phyloP scores from a whole-genome alignment of 31 red algal genomes.

The Odonthalia washingtoniensis region DNA sequence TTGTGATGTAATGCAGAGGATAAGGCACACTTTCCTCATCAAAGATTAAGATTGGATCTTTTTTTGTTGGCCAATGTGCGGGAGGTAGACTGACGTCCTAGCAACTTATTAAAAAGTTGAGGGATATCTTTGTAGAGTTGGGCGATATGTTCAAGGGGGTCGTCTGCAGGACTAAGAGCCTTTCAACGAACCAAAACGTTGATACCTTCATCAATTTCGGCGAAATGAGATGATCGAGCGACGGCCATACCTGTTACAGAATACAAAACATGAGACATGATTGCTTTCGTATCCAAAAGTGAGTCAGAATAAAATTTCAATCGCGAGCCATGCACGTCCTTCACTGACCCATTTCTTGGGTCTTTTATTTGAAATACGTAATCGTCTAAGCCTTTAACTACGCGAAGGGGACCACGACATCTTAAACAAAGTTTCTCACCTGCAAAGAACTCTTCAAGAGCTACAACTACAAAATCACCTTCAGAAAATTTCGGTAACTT shows the following conservation, averaged over 20 bases:
- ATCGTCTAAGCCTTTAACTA: conserved; percentile 14
- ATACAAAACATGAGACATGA: conserved; percentile 7
- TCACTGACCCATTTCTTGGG: conserved; percentile 14
- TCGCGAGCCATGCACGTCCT: not conserved
- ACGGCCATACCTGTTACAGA: not conserved
- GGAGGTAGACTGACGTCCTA: not conserved
- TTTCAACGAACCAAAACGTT: not conserved
- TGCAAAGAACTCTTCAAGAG: not conserved
- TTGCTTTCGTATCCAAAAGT: not conserved
- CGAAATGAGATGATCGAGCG: not conserved
- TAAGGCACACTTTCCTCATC: not conserved
- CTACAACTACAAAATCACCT: too few species aligned
- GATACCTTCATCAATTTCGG: not conserved
- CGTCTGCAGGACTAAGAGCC: not conserved
- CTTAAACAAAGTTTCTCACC: conserved; percentile 10
- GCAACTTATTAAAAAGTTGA: not conserved
- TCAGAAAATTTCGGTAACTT: conserved; percentile 30
- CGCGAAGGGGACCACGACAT: conserved; percentile 14
- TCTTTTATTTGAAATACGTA: conserved; percentile 41
- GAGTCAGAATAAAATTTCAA: conserved; percentile 17
- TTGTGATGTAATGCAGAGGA: too few species aligned
- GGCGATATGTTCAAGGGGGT: not conserved
- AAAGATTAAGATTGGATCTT: not conserved
- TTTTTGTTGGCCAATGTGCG: not conserved
- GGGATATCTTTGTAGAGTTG: conserved; percentile 3